Conservation (phyloP, 164 flowering plant species). For the Litsea cubeba region DNA sequence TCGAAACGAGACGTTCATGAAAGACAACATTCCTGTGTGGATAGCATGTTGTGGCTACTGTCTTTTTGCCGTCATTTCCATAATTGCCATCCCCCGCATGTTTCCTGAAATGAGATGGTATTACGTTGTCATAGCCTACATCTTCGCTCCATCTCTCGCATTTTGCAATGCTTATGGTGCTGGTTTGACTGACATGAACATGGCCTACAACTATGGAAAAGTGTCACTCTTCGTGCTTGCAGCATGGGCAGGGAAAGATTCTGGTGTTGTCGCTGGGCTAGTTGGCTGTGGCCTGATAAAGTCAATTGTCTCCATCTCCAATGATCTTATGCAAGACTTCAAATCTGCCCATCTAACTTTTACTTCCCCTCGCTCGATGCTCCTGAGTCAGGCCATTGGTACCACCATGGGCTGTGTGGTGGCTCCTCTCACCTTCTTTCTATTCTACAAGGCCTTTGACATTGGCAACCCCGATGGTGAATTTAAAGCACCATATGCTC, state of each 20-base stretch:
- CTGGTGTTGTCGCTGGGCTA: conserved; percentile 89
- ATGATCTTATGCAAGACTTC: conserved; percentile 91
- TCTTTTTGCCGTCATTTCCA: conserved; percentile 51
- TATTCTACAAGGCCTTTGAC: conserved; percentile 92
- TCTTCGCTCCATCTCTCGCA: conserved; percentile 72
- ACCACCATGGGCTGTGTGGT: conserved; percentile 89
- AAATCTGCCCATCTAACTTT: conserved; percentile 83
- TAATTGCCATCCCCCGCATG: conserved; percentile 67
- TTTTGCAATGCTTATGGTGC: conserved; percentile 98
- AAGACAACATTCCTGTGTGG: conserved; percentile 72
- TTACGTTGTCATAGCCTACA: conserved; percentile 63
- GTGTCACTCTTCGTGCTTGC: conserved; percentile 76
- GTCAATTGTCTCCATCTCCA: conserved; percentile 66
- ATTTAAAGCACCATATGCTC: conserved; percentile 84
- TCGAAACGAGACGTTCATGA: conserved; percentile 54
- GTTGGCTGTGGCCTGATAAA: conserved; percentile 83
- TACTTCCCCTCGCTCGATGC: conserved; percentile 86
- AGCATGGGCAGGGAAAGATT: conserved; percentile 49
- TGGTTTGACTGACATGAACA: conserved; percentile 89
- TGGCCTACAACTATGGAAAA: conserved; percentile 91
- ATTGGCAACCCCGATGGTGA: conserved; percentile 76
- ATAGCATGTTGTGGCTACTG: conserved; percentile 57
- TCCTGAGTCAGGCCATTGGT: conserved; percentile 74
- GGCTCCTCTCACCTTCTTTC: conserved; percentile 78
- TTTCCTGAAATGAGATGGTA: conserved; percentile 88